These are phyloP conservation scores for Symmetrospora coprosmae DNA, from an alignment of 768 basidiomycete species.

Conservation along the genomic window DNA sequence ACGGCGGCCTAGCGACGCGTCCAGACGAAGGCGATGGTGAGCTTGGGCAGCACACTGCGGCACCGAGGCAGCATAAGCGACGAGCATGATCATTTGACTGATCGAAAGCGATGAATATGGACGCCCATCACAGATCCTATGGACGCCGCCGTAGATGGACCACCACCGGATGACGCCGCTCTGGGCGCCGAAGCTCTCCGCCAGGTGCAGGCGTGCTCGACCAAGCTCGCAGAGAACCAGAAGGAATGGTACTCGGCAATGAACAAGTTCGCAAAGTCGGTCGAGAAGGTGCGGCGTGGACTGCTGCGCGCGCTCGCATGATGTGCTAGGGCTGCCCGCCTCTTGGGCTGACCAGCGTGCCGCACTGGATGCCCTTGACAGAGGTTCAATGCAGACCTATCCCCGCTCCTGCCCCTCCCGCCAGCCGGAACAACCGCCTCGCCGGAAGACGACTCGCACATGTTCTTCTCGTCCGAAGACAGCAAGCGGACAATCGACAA, in stretches of 20 bases:
- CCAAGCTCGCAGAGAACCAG: constrained; percentile 56
- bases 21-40: not conserved
- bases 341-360: not conserved
- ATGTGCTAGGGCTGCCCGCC: not conserved
- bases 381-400: constrained; percentile 53
- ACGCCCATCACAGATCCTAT: not conserved
- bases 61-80: not conserved
- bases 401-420: constrained; percentile 12
- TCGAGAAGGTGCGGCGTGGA: constrained; percentile 63
- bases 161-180: not conserved
- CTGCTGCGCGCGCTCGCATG: not conserved
- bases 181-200: not conserved
- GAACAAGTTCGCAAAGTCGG: constrained; percentile 61
- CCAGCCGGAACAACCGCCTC: constrained; percentile 9
- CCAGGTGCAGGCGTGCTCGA: not conserved
- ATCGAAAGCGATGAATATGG: too few relatives aligned
- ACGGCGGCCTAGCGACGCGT: too few relatives aligned
- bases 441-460: constrained; percentile 15
- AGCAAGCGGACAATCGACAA: constrained; percentile 25
- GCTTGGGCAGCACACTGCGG: not conserved
- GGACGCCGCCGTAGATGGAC: too few relatives aligned
- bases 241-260: constrained; percentile 73
- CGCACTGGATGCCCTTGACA: constrained; percentile 33
- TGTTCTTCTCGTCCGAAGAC: constrained; percentile 24
- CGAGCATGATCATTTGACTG: too few relatives aligned